These are phyloP conservation scores for Trypanosoma platydactyli DNA, from an alignment of 208 protist species.

Conservation along the genomic window DNA sequence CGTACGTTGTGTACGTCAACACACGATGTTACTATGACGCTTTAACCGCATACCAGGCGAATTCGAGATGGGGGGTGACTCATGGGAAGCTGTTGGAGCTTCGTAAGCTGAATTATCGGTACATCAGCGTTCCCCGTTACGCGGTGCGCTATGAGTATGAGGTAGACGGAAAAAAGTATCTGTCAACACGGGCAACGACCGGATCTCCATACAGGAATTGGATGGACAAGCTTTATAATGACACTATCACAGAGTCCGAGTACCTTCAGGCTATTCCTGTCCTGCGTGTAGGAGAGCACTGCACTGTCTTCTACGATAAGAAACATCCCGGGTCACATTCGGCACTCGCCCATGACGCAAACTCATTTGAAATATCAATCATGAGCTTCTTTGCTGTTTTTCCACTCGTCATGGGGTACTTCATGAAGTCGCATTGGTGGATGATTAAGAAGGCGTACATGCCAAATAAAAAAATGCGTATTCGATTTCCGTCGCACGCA, in stretches of 20 bases:
- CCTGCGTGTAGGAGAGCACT: constrained; percentile 74
- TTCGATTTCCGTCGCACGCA: constrained; percentile 66
- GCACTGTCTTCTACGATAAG: constrained; percentile 88
- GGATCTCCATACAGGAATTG: constrained; percentile 81
- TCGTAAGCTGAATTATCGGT: constrained; percentile 85
- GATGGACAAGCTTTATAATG: constrained; percentile 76
- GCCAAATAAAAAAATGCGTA: constrained; percentile 77
- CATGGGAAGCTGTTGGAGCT: constrained; percentile 79
- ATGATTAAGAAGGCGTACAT: constrained; percentile 74
- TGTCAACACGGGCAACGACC: constrained; percentile 78
- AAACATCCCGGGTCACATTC: constrained; percentile 65
- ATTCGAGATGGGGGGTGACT: constrained; percentile 70
- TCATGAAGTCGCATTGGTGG: constrained; percentile 84
- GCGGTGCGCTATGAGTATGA: constrained; percentile 83
- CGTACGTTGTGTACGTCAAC: constrained; percentile 70
- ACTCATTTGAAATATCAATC: constrained; percentile 87
- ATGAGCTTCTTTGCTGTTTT: constrained; percentile 76
- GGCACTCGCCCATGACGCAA: constrained; percentile 82
- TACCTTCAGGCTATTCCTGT: constrained; percentile 89
- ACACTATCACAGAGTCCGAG: constrained; percentile 88
- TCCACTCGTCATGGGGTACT: constrained; percentile 79
- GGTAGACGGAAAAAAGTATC: constrained; percentile 78
- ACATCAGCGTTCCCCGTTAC: constrained; percentile 85
- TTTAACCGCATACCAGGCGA: constrained; percentile 61
- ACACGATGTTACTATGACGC: constrained; percentile 83